Conservation (phyloP, 768 basidiomycete genomes). For the Kwoniella dejecticola region DNA sequence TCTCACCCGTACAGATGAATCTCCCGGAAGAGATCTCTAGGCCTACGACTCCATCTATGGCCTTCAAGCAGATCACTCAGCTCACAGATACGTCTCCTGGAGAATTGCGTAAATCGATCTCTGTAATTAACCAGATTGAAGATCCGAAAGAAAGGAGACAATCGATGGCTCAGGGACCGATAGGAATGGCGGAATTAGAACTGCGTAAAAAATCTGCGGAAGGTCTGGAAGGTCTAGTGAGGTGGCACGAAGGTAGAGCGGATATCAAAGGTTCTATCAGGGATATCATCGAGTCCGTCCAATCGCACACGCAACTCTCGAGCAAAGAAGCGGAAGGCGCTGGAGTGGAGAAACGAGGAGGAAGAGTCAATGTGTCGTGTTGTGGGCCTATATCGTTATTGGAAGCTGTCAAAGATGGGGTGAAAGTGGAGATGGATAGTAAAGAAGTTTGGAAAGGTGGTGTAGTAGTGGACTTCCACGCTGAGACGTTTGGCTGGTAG, state of each 20-base stretch:
- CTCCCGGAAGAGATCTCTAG: constrained; percentile 10
- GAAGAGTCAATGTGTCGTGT: constrained; percentile 17
- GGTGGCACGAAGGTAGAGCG: constrained; percentile 39
- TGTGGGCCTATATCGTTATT: constrained; percentile 20
- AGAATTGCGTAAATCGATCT: constrained; percentile 15
- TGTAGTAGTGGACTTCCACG: constrained; percentile 21
- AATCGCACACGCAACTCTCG: constrained; percentile 1
- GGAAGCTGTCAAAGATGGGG: constrained; percentile 13
- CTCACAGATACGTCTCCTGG: constrained; percentile 1
- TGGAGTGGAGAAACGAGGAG: constrained; percentile 5
- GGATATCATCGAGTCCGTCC: constrained; percentile 18
- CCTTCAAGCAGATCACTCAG: constrained; percentile 11
- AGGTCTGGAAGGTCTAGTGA: constrained; percentile 27
- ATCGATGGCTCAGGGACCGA: neutral
- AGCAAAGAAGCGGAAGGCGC: neutral
- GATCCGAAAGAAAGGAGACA: constrained; percentile 8
- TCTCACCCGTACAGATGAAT: constrained; percentile 4
- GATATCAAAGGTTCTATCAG: constrained; percentile 19
- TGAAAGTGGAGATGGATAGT: constrained; percentile 15
- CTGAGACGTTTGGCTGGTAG: constrained; percentile 24
- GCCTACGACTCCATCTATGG: constrained; percentile 14
- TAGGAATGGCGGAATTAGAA: constrained; percentile 15
- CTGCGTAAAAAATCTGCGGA: constrained; percentile 15
- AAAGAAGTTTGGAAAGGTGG: constrained; percentile 18
- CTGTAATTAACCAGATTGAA: neutral